Evolutionary conservation across 1,284 basidiomycete species (phyloP).

Genomic region (Tylopilus orsonianus): DNA sequence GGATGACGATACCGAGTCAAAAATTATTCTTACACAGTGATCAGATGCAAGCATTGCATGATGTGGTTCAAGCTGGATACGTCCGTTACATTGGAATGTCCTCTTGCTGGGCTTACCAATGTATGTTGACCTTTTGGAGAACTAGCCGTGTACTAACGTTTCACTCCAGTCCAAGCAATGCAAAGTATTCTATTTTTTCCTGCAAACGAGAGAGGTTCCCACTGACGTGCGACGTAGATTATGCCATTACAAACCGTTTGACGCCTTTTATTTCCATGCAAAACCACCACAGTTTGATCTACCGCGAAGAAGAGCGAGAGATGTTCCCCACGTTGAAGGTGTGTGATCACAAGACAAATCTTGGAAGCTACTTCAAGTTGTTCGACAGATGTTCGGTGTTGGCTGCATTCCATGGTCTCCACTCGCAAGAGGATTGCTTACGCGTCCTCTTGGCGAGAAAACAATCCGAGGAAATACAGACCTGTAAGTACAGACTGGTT

Average conservation of each 20-base stretch:
- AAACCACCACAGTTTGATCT: conserved; percentile 43
- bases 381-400: conserved; percentile 33
- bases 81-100: conserved; percentile 57
- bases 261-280: conserved; percentile 58
- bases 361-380: conserved; percentile 32
- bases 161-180: conserved; percentile 28
- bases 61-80: conserved; percentile 49
- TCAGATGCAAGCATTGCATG: conserved; percentile 51
- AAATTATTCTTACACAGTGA: not conserved
- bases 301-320: conserved; percentile 53
- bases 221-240: conserved; percentile 27
- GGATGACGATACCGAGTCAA: not conserved
- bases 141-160: conserved; percentile 7
- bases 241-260: conserved; percentile 36
- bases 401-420: conserved; percentile 40
- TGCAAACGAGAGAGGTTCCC: conserved; percentile 22
- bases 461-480: conserved; percentile 32
- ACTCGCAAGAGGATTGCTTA: conserved; percentile 38
- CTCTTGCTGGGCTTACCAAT: conserved; percentile 33
- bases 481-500: conserved; percentile 9
- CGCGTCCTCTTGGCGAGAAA: conserved; percentile 32
- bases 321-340: conserved; percentile 44
- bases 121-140: conserved; percentile 12
- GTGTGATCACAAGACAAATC: conserved; percentile 3
- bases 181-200: conserved; percentile 24